Evolutionary conservation across 2,329 filamentous ascomycete genomes (phyloP).

Genomic region (Clonostachys rhizophaga): DNA sequence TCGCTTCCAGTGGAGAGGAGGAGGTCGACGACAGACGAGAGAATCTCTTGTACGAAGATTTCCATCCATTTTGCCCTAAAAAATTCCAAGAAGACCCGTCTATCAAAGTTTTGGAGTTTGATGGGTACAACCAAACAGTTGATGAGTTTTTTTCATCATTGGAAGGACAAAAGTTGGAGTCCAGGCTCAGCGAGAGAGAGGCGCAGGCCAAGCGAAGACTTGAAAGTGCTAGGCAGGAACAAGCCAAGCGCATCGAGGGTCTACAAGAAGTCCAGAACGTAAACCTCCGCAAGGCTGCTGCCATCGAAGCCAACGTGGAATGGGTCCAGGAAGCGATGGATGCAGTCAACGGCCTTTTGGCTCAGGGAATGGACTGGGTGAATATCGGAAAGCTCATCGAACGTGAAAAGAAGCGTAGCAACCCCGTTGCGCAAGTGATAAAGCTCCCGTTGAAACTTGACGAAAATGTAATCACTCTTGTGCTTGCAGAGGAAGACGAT

Average conservation of each 20-base stretch:
- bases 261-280: conserved; percentile 76
- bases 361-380: conserved; percentile 96
- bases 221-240: conserved; percentile 78
- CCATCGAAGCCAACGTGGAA: conserved; percentile 86
- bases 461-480: conserved; percentile 82
- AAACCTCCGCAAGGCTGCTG: conserved; percentile 82
- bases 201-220: conserved; percentile 77
- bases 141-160: conserved; percentile 97
- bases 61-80: conserved; percentile 83
- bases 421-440: conserved; percentile 83
- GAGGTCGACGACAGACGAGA: conserved; percentile 26
- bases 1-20: conserved; percentile 9
- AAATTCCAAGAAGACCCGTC: conserved; percentile 69
- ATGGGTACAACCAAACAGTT: conserved; percentile 86
- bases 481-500: conserved; percentile 66
- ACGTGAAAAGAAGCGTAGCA: conserved; percentile 74
- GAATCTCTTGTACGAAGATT: conserved; percentile 80
- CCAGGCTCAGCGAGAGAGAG: conserved; percentile 76
- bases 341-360: conserved; percentile 86
- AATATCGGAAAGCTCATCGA: conserved; percentile 87
- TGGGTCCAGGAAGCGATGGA: conserved; percentile 90
- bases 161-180: conserved; percentile 89
- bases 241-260: conserved; percentile 78
- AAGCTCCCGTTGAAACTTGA: conserved; percentile 81
- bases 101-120: conserved; percentile 68